Base-by-base conservation (phyloP, 1,139 yeast genomes). In the Hansenula lynferdii region DNA sequence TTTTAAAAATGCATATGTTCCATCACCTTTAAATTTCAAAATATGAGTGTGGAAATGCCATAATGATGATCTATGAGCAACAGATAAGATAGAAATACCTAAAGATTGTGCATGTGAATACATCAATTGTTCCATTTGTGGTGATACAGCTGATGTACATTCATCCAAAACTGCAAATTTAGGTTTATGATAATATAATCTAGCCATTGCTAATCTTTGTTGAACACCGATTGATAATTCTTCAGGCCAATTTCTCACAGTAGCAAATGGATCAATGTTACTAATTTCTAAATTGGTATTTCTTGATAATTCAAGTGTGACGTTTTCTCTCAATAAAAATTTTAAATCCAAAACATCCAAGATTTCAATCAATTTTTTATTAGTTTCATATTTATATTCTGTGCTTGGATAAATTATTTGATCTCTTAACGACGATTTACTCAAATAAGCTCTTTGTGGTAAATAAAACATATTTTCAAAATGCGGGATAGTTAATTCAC, bases 131-230 rank as follows among this genome's bases (percentile, higher is more conserved):
- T 90, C 97, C 79, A 89, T 83, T 46, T 84, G 87, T 17, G 95
- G 85, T 0, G 96, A 81, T 2, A 89, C 95, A 2, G 96, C 92
- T 7, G 96, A 86, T 0, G 97, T 90, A 62, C 97, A 90, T 64
- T 90, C 97, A 63, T 90, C 97, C 48, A 90, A 69, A 22, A 90
- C 96, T 0, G 97, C 97, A 68, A 87, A 90, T 61, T 80, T 83
- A 3, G 97, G 97, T 54, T 74, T 75, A 59, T 90, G 97, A 57
- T 89, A 90, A 57, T 85, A 90, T 60, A 90, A 69, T 52, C 97
- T 74, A 3, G 95, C 96, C 87, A 90, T 84, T 14, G 97, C 97
- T 51, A 90, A 72, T 53, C 96, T 70, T 60, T 90, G 97, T 60
- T 90, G 97, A 18, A 92, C 95, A 29, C 97, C 97, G 48, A 83